Conservation (phyloP, 2,329 filamentous ascomycete genomes). For the Colletotrichum cereale region DNA sequence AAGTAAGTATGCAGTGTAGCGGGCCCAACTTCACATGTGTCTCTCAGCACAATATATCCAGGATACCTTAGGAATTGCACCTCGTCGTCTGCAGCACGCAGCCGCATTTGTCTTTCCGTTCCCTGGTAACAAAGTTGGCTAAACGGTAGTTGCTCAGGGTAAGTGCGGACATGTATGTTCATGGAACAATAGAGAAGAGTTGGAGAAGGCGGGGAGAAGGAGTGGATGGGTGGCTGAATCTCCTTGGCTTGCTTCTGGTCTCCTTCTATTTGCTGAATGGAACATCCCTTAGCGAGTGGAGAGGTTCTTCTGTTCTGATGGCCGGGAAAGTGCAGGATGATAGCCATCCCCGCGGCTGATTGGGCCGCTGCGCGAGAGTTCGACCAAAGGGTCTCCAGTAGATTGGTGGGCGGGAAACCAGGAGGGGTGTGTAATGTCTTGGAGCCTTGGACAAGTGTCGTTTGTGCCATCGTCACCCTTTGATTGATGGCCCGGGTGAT, state of each 20-base stretch:
- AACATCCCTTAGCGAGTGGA: not conserved
- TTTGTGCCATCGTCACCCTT: not conserved
- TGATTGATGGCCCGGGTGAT: not conserved
- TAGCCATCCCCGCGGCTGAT: constrained; percentile 20
- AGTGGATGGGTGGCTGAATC: constrained; percentile 12
- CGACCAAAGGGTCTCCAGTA: not conserved
- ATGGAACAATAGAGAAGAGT: not conserved
- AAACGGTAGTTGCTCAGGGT: not conserved
- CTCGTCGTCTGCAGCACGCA: not conserved
- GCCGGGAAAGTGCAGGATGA: constrained; percentile 12
- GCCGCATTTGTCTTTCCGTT: not conserved
- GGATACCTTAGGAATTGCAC: not conserved
- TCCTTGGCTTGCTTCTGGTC: not conserved
- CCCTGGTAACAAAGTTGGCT: not conserved
- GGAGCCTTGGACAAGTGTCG: not conserved
- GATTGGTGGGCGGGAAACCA: not conserved
- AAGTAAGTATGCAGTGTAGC: not conserved
- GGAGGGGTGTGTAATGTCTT: not conserved
- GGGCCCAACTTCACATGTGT: not conserved
- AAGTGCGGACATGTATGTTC: not conserved
- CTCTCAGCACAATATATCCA: not conserved
- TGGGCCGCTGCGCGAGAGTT: constrained; percentile 8
- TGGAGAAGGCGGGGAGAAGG: constrained; percentile 4
- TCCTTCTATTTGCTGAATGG: not conserved
- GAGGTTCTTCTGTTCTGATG: not conserved